Base-by-base conservation (phyloP, 345 rosid genomes). In the Trapa incisa region DNA sequence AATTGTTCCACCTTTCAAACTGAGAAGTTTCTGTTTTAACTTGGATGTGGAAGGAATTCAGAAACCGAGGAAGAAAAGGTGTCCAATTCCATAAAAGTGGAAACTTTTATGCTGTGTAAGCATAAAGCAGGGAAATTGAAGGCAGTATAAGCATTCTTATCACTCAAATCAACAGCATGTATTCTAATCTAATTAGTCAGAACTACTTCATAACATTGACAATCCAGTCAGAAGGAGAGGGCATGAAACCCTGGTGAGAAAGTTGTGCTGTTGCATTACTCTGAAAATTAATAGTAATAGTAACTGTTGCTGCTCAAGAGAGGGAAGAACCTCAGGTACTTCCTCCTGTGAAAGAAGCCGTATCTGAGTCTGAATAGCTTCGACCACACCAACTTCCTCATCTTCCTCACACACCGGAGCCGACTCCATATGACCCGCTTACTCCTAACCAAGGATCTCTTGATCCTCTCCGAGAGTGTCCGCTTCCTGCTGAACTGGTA, bases 401-500 rank as follows among this genome's bases (percentile, higher is more conserved):
- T 50, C 60, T 67, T 81, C 15, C 81, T 79, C 36, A 70, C 87
- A 0, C 83, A 82, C 43, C 80, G 75, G 22, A 84, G 75, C 75
- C 73, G 75, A 16, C 85, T 32, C 76, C 84, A 76, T 1, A 86
- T 70, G 60, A 82, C 80, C 83, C 79, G 82, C 87, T 85, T 89
- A 52, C 65, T 80, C 75, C 80, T 70, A 12, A 69, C 68, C 37
- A 89, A 67, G 11, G 86, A 83, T 48, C 64, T 65, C 76, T 72
- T 79, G 48, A 92, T 78, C 75, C 75, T 81, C 80, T 92, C 89
- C 0, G 75, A 29, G 15, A 89, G 67, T 37, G 81, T 80, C 78
- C 71, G 78, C 70, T 89, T 89, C 50, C 91, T 79, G 32, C 88
- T 74, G 82, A 92, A 92, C 56, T 87, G 96, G 72, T 92, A 89